A percentile compares a stretch with the other conserved stretches of the same genome.
Evolutionary conservation across 2,329 filamentous ascomycete species (phyloP).

Genomic region (Colletotrichum camelliae): DNA sequence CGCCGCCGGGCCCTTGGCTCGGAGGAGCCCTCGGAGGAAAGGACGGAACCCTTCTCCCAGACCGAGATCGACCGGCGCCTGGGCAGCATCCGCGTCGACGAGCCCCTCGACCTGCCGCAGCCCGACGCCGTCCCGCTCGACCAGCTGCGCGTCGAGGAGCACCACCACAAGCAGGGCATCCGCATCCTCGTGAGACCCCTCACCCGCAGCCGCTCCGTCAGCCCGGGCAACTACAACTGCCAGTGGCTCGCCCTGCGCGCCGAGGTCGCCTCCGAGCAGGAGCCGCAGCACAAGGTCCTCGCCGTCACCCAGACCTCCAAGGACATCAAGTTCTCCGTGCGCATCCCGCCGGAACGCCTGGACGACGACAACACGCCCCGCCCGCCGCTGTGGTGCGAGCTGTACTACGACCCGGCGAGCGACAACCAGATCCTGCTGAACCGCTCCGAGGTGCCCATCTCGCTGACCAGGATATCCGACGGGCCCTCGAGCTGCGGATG

Average conservation of each 20-base stretch:
- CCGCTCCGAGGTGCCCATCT: conserved; percentile 59
- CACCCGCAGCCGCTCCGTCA: conserved; percentile 58
- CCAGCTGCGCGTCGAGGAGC: conserved; percentile 54
- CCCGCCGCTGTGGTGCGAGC: conserved; percentile 62
- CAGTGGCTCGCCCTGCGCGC: conserved; percentile 62
- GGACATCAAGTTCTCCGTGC: conserved; percentile 65
- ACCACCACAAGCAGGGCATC: conserved; percentile 60
- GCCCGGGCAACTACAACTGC: conserved; percentile 61
- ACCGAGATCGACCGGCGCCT: conserved; percentile 60
- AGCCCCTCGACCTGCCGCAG: conserved; percentile 40
- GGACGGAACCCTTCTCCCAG: conserved; percentile 64
- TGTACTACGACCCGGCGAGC: conserved; percentile 65
- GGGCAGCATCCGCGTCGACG: conserved; percentile 50
- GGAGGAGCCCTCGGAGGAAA: conserved; percentile 51
- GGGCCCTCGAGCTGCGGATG: conserved; percentile 39
- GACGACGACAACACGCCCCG: conserved; percentile 45
- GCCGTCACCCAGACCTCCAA: conserved; percentile 65
- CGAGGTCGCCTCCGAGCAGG: conserved; percentile 54
- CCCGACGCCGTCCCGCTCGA: conserved; percentile 58
- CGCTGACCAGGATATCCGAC: conserved; percentile 51
- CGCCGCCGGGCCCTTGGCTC: conserved; percentile 45
- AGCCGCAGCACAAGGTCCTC: conserved; percentile 60
- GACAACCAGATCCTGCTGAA: conserved; percentile 64
- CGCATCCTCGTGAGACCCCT: conserved; percentile 63
- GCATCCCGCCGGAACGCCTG: conserved; percentile 54